Evolutionary conservation across 2,329 filamentous ascomycete genomes (phyloP).

Genomic region (Fusarium proliferatum): DNA sequence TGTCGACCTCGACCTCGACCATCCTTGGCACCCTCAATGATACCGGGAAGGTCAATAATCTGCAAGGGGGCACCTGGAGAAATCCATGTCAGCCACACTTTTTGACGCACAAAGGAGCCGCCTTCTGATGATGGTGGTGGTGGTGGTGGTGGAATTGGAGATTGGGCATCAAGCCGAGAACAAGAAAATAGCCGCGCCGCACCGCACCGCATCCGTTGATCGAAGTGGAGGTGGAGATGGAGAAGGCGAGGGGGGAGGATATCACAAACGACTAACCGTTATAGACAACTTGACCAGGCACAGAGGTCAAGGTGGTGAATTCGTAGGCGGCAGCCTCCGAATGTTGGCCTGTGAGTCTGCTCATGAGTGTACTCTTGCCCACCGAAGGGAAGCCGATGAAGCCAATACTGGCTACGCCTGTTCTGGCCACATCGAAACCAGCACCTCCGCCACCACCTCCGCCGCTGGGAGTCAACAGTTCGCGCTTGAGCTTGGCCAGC

Average conservation of each 20-base stretch:
- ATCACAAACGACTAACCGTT: slow-evolving; percentile 69
- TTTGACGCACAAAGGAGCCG: slow-evolving; percentile 20
- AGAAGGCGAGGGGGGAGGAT: neutral
- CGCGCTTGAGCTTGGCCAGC: slow-evolving; percentile 95
- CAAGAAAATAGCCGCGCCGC: slow-evolving; percentile 11
- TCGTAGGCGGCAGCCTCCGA: slow-evolving; percentile 98
- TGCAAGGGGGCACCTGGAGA: slow-evolving; percentile 84
- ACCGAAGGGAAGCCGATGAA: slow-evolving; percentile 99
- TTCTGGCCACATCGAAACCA: slow-evolving; percentile 97
- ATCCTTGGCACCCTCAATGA: slow-evolving; percentile 98
- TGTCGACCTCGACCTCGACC: slow-evolving; percentile 97
- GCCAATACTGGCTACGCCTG: slow-evolving; percentile 94
- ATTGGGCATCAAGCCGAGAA: slow-evolving; percentile 31
- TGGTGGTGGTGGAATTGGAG: slow-evolving; percentile 1
- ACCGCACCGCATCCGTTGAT: neutral
- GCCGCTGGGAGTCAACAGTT: slow-evolving; percentile 86
- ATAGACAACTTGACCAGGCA: slow-evolving; percentile 94
- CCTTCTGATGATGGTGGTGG: neutral
- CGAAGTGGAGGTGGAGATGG: slow-evolving; percentile 2
- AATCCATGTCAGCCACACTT: slow-evolving; percentile 35
- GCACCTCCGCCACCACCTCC: slow-evolving; percentile 81
- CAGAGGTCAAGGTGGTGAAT: slow-evolving; percentile 97
- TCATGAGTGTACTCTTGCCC: slow-evolving; percentile 98
- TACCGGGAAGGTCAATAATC: slow-evolving; percentile 98
- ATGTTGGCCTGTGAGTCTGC: slow-evolving; percentile 91